Evolutionary conservation across 257 asterid species (phyloP).

Genomic region (Petunia secreta): DNA sequence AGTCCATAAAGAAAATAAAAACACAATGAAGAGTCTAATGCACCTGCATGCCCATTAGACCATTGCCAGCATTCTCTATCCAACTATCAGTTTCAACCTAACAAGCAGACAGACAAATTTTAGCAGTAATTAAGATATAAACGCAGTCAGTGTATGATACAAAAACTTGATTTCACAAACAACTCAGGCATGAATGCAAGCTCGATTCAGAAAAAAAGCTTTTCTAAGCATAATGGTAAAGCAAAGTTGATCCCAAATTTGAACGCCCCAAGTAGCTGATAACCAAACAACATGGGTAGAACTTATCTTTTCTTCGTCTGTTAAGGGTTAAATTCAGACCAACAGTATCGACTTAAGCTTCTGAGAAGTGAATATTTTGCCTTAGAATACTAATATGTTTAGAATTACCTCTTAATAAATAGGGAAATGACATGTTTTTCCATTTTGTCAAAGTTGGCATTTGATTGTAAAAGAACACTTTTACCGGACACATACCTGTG

Average conservation of each 20-base stretch:
- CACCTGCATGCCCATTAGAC: constrained; percentile 94
- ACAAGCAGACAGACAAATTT: not conserved
- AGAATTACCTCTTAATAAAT: no score
- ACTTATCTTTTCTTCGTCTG: not conserved
- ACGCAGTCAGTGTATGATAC: no score
- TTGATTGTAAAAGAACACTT: constrained; percentile 3
- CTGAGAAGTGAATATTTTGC: not conserved
- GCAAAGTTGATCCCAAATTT: not conserved
- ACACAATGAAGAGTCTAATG: not conserved
- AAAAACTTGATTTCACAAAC: not conserved
- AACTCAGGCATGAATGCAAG: not conserved
- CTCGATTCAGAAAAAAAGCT: not conserved
- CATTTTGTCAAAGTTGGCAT: not conserved
- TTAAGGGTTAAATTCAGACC: not conserved
- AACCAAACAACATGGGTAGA: not conserved
- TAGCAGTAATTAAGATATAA: no score
- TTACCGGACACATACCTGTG: constrained; percentile 60
- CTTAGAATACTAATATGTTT: not conserved
- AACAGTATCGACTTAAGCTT: not conserved
- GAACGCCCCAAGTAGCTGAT: not conserved
- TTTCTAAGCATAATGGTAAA: not conserved
- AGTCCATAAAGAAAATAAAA: not conserved
- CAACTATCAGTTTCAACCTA: constrained; percentile 95
- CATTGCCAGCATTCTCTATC: constrained; percentile 94
- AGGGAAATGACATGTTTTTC: not conserved